These are phyloP conservation scores for Marasmius sp. DNA, from an alignment of 1,284 basidiomycete genomes.

Conservation along the genomic window DNA sequence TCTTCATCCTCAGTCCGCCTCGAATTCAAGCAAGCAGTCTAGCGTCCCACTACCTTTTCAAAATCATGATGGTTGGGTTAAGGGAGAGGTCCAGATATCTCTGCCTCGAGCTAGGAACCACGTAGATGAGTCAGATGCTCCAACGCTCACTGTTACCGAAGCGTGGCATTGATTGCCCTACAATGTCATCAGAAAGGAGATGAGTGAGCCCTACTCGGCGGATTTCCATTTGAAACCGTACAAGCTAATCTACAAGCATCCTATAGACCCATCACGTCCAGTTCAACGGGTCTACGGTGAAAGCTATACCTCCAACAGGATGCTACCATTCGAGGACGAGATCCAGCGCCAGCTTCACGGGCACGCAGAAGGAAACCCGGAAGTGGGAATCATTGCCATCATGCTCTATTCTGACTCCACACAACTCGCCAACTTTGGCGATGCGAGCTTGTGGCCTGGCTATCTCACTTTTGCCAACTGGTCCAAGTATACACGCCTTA, in stretches of 20 bases:
- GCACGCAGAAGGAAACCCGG: background rate
- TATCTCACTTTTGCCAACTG: background rate
- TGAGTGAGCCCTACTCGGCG: background rate
- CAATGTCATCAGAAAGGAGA: background rate
- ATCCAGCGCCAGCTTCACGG: too few relatives aligned
- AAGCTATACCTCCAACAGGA: background rate
- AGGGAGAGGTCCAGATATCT: background rate
- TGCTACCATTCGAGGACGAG: background rate
- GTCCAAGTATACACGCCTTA: background rate
- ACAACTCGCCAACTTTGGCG: background rate
- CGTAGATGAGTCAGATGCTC: background rate
- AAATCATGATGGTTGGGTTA: constrained; percentile 1
- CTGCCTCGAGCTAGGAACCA: background rate
- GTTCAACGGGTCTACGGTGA: background rate
- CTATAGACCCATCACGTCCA: background rate
- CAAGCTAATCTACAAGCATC: background rate
- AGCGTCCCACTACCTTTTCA: background rate
- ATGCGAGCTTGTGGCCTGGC: background rate
- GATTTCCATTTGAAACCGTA: background rate
- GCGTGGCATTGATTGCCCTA: background rate
- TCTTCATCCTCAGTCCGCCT: too few relatives aligned
- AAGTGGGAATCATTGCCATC: background rate
- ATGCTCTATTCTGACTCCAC: background rate
- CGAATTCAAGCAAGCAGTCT: too few relatives aligned
- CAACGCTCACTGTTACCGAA: background rate